phyloP scores from a whole-genome alignment of 2,329 filamentous ascomycete species.

The Claviceps digitariae region DNA sequence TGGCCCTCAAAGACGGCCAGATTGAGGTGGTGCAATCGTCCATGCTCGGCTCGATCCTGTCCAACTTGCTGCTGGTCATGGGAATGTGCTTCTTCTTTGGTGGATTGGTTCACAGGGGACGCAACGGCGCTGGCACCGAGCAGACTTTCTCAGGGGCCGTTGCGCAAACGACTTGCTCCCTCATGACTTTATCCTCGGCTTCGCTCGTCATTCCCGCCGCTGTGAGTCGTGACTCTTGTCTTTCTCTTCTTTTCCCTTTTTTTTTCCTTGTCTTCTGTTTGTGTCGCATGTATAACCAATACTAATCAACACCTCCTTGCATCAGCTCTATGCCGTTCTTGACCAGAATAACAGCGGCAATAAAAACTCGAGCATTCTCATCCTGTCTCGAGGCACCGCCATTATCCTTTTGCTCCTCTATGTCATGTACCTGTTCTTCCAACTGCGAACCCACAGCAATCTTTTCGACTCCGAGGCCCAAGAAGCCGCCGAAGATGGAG shows the following conservation, averaged over 20 bases:
- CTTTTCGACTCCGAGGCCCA: constrained; percentile 49
- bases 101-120: constrained; percentile 47
- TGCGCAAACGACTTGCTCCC: constrained; percentile 61
- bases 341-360: constrained; percentile 26
- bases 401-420: constrained; percentile 65
- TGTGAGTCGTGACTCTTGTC: constrained; percentile 18
- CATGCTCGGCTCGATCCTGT: constrained; percentile 92
- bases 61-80: constrained; percentile 80
- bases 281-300: too few relatives aligned
- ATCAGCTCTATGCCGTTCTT: constrained; percentile 54
- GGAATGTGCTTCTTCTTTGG: constrained; percentile 71
- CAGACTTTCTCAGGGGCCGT: constrained; percentile 64
- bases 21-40: constrained; percentile 95
- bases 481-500: constrained; percentile 29
- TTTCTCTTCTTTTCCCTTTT: background rate
- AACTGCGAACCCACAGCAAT: constrained; percentile 59
- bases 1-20: constrained; percentile 72
- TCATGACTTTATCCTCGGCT: constrained; percentile 64
- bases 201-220: constrained; percentile 69
- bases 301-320: background rate
- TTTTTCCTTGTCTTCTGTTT: background rate
- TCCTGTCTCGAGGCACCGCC: constrained; percentile 62
- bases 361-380: constrained; percentile 44
- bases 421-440: constrained; percentile 64
- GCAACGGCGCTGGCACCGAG: constrained; percentile 45